Evolutionary conservation across 2,329 filamentous ascomycete genomes (phyloP).

Genomic region (Nigrograna mackinnonii): DNA sequence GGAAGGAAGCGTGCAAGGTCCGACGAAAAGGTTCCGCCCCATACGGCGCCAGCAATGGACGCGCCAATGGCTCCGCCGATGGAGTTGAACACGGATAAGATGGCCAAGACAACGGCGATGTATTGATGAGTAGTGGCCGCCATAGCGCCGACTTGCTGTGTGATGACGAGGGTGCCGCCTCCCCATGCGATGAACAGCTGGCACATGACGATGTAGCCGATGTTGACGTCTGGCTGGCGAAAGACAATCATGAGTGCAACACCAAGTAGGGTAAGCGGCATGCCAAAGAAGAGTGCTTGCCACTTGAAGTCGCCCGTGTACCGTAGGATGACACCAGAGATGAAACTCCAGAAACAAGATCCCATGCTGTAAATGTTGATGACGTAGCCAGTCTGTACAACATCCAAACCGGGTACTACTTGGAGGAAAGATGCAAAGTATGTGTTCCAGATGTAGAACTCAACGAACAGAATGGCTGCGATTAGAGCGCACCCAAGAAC

Average conservation of each 20-base stretch:
- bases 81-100: conserved; percentile 62
- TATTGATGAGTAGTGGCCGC: conserved; percentile 25
- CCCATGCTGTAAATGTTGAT: not conserved
- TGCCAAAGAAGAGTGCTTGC: conserved; percentile 24
- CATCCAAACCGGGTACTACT: not conserved
- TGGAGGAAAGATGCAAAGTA: conserved; percentile 19
- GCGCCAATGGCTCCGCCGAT: conserved; percentile 51
- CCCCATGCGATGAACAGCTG: conserved; percentile 35
- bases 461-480: conserved; percentile 35
- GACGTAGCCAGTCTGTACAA: not conserved
- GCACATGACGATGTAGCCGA: conserved; percentile 41
- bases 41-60: conserved; percentile 65
- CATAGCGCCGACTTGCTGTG: conserved; percentile 26
- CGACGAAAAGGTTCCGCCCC: conserved; percentile 61
- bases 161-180: conserved; percentile 30
- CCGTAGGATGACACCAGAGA: not conserved
- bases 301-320: conserved; percentile 26
- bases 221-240: conserved; percentile 25
- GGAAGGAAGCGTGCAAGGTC: conserved; percentile 53
- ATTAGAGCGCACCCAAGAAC: conserved; percentile 56
- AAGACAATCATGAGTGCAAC: conserved; percentile 36
- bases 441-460: conserved; percentile 37
- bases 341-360: not conserved
- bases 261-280: conserved; percentile 30
- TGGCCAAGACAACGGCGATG: conserved; percentile 28